Evolutionary conservation across 1,284 basidiomycete species (phyloP).

Genomic region (Leccinum pachyderme): DNA sequence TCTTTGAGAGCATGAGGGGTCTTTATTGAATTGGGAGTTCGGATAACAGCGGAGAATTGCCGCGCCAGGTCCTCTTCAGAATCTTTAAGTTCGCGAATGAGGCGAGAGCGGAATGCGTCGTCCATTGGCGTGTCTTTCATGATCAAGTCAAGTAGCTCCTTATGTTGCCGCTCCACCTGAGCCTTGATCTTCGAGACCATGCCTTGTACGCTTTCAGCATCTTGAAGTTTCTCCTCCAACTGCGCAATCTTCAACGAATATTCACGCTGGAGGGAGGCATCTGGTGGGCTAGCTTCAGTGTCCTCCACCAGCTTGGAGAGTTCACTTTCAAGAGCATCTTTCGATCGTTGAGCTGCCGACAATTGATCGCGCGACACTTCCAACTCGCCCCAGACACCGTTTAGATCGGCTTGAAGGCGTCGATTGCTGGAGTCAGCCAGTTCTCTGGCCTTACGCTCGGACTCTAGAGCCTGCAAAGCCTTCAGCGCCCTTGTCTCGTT

Average conservation of each 20-base stretch:
- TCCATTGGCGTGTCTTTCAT: conserved; percentile 58
- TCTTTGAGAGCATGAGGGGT: conserved; percentile 59
- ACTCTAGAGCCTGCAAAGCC: conserved; percentile 59
- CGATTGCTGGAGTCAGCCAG: conserved; percentile 58
- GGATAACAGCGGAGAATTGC: conserved; percentile 43
- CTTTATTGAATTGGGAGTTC: conserved; percentile 39
- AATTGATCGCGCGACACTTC: conserved; percentile 55
- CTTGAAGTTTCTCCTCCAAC: conserved; percentile 63
- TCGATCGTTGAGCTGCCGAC: conserved; percentile 53
- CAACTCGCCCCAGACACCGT: conserved; percentile 50
- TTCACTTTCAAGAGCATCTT: conserved; percentile 67
- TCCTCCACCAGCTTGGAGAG: conserved; percentile 67
- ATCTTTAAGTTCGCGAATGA: conserved; percentile 67
- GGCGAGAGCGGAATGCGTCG: conserved; percentile 58
- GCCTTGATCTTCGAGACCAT: conserved; percentile 58
- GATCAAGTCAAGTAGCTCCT: conserved; percentile 66
- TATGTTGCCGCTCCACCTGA: conserved; percentile 66
- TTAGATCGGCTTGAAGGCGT: conserved; percentile 60
- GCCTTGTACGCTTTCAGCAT: conserved; percentile 49
- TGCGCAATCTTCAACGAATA: conserved; percentile 66
- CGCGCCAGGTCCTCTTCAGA: conserved; percentile 63
- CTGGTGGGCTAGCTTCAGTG: conserved; percentile 45
- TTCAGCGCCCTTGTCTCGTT: conserved; percentile 59
- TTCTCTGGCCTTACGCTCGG: conserved; percentile 63
- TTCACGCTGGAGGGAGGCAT: conserved; percentile 51